Conservation (phyloP, 2,329 filamentous ascomycete genomes). For the Phialemoniopsis sp. region DNA sequence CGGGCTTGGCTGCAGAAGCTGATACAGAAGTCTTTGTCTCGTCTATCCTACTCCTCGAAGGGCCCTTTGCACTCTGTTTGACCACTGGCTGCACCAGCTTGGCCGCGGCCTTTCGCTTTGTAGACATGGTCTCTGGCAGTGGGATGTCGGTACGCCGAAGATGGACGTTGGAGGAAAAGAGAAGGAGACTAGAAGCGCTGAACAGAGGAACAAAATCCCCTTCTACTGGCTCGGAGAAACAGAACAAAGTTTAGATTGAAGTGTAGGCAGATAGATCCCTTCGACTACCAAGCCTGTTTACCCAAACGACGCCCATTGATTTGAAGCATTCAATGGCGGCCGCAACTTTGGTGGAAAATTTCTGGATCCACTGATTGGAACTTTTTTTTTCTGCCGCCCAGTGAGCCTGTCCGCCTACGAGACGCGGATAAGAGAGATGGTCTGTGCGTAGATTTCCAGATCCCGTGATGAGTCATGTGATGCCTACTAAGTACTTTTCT, state of each 20-base stretch:
- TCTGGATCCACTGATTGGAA: conserved; percentile 5
- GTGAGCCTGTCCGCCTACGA: too few relatives aligned
- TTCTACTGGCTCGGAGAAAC: background rate
- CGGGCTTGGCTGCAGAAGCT: conserved; percentile 25
- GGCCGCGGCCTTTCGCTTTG: conserved; percentile 56
- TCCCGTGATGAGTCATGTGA: too few relatives aligned
- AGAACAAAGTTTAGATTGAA: conserved; percentile 9
- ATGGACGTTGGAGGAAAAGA: conserved; percentile 3
- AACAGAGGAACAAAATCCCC: background rate
- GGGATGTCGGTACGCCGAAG: background rate
- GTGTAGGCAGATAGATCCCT: too few relatives aligned
- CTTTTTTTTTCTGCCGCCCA: conserved; percentile 14
- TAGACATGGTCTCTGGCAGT: conserved; percentile 40
- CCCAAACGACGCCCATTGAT: too few relatives aligned
- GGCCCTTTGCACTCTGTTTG: conserved; percentile 47
- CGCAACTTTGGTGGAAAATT: conserved; percentile 6
- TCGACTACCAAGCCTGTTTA: too few relatives aligned
- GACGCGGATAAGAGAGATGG: too few relatives aligned
- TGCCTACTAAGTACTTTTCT: too few relatives aligned
- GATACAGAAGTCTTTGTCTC: conserved; percentile 55
- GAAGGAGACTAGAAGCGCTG: background rate
- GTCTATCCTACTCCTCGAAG: conserved; percentile 48
- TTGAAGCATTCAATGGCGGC: too few relatives aligned
- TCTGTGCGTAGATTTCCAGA: background rate
- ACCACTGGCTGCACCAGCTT: conserved; percentile 53